Conservation (phyloP, 345 rosid species). For the Noccaea caerulescens region DNA sequence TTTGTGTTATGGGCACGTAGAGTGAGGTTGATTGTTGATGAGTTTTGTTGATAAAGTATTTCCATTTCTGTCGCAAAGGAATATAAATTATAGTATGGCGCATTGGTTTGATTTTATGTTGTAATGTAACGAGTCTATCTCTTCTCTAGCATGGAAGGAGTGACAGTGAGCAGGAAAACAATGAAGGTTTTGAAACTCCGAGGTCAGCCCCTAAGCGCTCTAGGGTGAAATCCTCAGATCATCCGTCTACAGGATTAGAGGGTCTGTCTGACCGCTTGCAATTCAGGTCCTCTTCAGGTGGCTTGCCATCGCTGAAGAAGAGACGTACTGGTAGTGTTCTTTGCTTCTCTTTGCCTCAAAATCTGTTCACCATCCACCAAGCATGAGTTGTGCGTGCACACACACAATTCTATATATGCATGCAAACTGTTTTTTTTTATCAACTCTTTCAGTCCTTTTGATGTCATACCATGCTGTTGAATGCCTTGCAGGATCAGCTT, state of each 20-base stretch:
- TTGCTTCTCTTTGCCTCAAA: constrained; percentile 39
- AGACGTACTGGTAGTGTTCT: constrained; percentile 61
- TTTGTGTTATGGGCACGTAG: constrained; percentile 6
- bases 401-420: constrained; percentile 23
- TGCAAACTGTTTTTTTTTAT: not conserved
- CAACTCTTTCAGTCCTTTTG: constrained; percentile 20
- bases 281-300: constrained; percentile 66
- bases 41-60: constrained; percentile 21
- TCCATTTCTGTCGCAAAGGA: constrained; percentile 4
- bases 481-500: constrained; percentile 24
- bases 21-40: constrained; percentile 7
- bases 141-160: constrained; percentile 62
- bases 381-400: constrained; percentile 24
- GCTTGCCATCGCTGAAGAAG: constrained; percentile 67
- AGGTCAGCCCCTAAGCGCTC: constrained; percentile 61
- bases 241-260: constrained; percentile 54
- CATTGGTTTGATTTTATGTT: constrained; percentile 17
- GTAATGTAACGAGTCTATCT: constrained; percentile 26
- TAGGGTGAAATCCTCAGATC: constrained; percentile 48
- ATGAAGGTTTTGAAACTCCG: constrained; percentile 50
- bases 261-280: constrained; percentile 65
- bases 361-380: constrained; percentile 25
- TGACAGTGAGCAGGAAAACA: constrained; percentile 73
- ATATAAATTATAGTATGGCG: constrained; percentile 20
- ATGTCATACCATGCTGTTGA: constrained; percentile 20